Base-by-base conservation (phyloP, 2,329 filamentous ascomycete genomes). In the Claviceps humidiphila region DNA sequence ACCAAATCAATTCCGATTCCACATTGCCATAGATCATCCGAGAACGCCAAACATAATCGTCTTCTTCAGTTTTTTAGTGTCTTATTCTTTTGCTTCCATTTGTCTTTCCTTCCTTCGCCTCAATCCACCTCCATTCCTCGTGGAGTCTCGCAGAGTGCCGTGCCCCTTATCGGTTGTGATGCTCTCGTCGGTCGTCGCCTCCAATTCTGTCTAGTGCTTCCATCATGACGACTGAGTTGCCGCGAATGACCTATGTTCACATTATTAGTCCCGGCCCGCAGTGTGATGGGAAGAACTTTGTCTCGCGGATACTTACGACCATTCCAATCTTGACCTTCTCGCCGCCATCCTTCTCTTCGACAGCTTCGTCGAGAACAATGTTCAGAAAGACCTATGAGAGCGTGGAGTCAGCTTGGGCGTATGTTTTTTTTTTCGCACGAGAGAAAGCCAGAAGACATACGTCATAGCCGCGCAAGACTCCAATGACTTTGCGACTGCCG, bases 171-270 rank as follows among this genome's bases (percentile, higher is more conserved):
- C 65, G 54, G 30, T 11, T 34, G 53, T 64, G 54, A 53, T 67
- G 62, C 60, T 68, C 62, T 61, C 66, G 67, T 59, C 69, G 69
- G 58, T 83, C 77, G 62, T 80, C 77, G 54, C 80, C 78, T 56
- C 79, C 80, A 59, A 87, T 84, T 62, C 82, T 74, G 66, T 83
- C 80, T 53, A 87, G 69, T 9, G 82, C 88, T 72, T 98, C 94
- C 52, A 98, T 80, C 91, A 98, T 96, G 52, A 98, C 90, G 26
- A 98, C 90, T 2, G 91, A 95, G 72, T 98, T 98, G 58, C 93
- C 93, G 61, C 94, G 87, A 63, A 98, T 96, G 58, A 96, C 87
- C 85, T 89, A 5, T 26, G 17, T 72, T 66, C 38, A 45, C 50
- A 11, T 11, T 1, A 22, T 43, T 24, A 22, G 8, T 34, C 3